A percentile compares a stretch with the other conserved stretches of the same genome.
Evolutionary conservation across 345 rosid species (phyloP).

Genomic region (Rhodamnia rubescens): DNA sequence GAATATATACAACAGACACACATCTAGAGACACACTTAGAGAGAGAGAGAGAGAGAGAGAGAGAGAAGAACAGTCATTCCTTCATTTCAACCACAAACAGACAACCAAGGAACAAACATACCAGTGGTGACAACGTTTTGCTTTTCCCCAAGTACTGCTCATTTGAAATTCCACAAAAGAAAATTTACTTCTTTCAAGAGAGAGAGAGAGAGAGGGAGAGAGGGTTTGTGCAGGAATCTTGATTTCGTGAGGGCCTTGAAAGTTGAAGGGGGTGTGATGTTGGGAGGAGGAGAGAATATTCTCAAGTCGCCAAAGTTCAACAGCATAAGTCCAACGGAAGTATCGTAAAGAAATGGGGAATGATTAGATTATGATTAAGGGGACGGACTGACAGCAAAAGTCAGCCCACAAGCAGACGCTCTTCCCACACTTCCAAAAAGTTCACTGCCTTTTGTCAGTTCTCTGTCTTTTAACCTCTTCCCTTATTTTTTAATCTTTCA

Average conservation of each 20-base stretch:
- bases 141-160: constrained; percentile 3
- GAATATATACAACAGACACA: neutral
- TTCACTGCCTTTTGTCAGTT: constrained; percentile 89
- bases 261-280: constrained; percentile 1
- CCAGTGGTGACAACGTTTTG: constrained; percentile 43
- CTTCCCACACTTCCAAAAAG: constrained; percentile 66
- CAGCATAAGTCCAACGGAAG: constrained; percentile 60
- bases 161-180: neutral
- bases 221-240: neutral
- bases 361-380: constrained; percentile 94
- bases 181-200: neutral
- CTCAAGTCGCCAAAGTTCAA: constrained; percentile 72
- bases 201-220: constrained; percentile 12
- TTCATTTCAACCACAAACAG: constrained; percentile 16
- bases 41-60: neutral
- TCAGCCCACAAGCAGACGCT: constrained; percentile 89
- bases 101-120: constrained; percentile 26
- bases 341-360: constrained; percentile 34
- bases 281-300: constrained; percentile 72
- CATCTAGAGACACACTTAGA: neutral
- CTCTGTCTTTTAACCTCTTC: constrained; percentile 31
- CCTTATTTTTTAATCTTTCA: neutral
- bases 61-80: neutral
- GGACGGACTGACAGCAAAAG: constrained; percentile 34
- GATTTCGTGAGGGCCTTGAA: neutral